Evolutionary conservation across 1,284 basidiomycete species (phyloP), one percentile per base, ranked within the genome.

Genomic region (Puccinia polysora): DNA sequence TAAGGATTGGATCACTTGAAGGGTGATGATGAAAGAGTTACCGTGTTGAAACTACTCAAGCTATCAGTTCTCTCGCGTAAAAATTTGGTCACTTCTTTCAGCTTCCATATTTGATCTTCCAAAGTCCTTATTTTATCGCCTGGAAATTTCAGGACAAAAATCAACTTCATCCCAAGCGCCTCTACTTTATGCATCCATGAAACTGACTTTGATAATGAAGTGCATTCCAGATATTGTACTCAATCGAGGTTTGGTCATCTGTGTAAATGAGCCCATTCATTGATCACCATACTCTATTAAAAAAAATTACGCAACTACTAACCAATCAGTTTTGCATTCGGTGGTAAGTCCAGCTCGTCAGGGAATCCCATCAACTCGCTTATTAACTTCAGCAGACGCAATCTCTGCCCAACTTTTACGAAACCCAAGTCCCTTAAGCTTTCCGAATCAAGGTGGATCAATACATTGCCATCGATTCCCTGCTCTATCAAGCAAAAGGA

Each of bases 381-480:
- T 36, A 71, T 71, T 32, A 71, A 52, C 36, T 50, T 47, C 30
- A 71, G 50, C 28, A 71, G 40, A 32, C 59, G 59, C 36, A 71
- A 63, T 47, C 69, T 62, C n/a, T 52, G 58, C 28, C 69, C 69
- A 38, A 64, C 69, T 56, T 71, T 71, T 6, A 40, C 15, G 47
- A 71, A 34, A 34, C 69, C 69, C 20, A 71, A 62, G 20, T 71
- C 69, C 40, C 40, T 71, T 5, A 71, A 28, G 30, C 47, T 63
- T 38, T 71, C 49, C 8, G 58, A 53, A 56, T 71, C 69, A 23
- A 71, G 50, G 40, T 71, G 45, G 20, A 63, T 43, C 23, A 71
- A 59, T 2, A 71, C 69, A 18, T 49, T 25, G n/a, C 69, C 69
- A 43, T 71, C 69, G 43, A 71, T 71, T 32, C 69, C 69, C 2